Conservation (phyloP, 108 stramenopile species). For the Chaetoceros muelleri region DNA sequence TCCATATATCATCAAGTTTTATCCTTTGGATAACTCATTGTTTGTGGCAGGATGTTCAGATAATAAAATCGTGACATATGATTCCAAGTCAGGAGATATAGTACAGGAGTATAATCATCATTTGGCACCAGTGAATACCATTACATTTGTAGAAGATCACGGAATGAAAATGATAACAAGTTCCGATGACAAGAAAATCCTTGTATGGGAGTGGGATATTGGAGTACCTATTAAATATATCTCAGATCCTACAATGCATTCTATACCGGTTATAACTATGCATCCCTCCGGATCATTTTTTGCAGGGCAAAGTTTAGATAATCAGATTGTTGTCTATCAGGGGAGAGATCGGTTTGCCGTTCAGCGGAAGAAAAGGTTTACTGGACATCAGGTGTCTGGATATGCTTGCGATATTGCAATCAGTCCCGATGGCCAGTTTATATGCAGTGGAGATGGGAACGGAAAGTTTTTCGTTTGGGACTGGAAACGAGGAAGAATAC, state of each 20-base stretch:
- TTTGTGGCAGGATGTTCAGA: constrained; percentile 95
- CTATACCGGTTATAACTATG: constrained; percentile 88
- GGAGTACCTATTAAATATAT: constrained; percentile 99
- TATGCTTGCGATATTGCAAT: constrained; percentile 93
- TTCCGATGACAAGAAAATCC: constrained; percentile 95
- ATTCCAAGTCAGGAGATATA: constrained; percentile 81
- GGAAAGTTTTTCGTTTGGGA: constrained; percentile 96
- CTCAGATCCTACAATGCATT: constrained; percentile 97
- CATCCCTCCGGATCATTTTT: constrained; percentile 79
- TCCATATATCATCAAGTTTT: constrained; percentile 88
- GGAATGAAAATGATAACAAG: constrained; percentile 87
- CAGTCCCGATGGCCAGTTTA: constrained; percentile 90
- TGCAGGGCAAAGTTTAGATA: constrained; percentile 90
- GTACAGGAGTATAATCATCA: constrained; percentile 99
- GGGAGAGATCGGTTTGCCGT: constrained; percentile 72
- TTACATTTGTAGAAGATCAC: constrained; percentile 91
- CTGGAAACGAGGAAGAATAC: constrained; percentile 68
- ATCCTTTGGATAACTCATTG: constrained; percentile 91
- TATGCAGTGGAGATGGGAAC: constrained; percentile 91
- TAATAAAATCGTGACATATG: constrained; percentile 89
- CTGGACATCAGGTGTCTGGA: constrained; percentile 91
- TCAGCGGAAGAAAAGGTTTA: constrained; percentile 89
- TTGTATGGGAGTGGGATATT: constrained; percentile 99
- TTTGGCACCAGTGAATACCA: constrained; percentile 91
- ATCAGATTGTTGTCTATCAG: constrained; percentile 88